Conservation (phyloP, 2,329 filamentous ascomycete species). For the Microdochium trichocladiopsis region DNA sequence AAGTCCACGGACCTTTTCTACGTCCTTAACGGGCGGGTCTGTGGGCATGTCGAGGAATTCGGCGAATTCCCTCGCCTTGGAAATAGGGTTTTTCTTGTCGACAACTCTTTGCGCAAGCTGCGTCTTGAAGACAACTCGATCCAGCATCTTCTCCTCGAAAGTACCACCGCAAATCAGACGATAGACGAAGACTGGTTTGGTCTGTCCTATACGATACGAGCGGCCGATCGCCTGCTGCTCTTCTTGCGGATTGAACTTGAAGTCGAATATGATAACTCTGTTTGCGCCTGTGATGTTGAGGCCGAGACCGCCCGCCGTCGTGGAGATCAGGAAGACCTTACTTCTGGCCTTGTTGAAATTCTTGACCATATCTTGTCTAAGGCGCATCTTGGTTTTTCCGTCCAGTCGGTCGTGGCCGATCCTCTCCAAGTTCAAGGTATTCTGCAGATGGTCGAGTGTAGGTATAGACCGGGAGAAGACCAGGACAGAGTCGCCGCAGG, state of each 20-base stretch:
- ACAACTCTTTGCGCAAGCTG: slow-evolving; percentile 75
- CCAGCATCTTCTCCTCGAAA: slow-evolving; percentile 68
- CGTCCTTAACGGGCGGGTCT: slow-evolving; percentile 40
- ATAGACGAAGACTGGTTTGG: slow-evolving; percentile 77
- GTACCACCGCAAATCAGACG: slow-evolving; percentile 73
- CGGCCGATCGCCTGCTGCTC: slow-evolving; percentile 86
- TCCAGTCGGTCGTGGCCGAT: slow-evolving; percentile 56
- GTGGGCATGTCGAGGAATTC: slow-evolving; percentile 55
- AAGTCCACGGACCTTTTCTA: slow-evolving; percentile 48
- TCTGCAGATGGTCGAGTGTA: slow-evolving; percentile 63
- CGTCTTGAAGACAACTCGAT: slow-evolving; percentile 72
- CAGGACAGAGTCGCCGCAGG: slow-evolving; percentile 64
- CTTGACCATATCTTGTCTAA: slow-evolving; percentile 58
- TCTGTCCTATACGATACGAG: slow-evolving; percentile 79
- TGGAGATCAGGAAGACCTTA: slow-evolving; percentile 74
- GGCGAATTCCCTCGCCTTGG: slow-evolving; percentile 50
- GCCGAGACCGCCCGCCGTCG: slow-evolving; percentile 76
- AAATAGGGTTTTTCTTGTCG: slow-evolving; percentile 72
- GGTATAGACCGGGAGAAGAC: slow-evolving; percentile 70
- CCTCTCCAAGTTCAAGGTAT: slow-evolving; percentile 40
- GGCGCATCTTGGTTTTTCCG: slow-evolving; percentile 48
- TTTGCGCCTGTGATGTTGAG: slow-evolving; percentile 64
- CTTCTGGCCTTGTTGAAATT: slow-evolving; percentile 54
- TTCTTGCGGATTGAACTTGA: slow-evolving; percentile 69
- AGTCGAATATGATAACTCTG: slow-evolving; percentile 82